Evolutionary conservation across 208 protist species (phyloP), one percentile per base, ranked within the genome.

Genomic region (Leishmania turanica): DNA sequence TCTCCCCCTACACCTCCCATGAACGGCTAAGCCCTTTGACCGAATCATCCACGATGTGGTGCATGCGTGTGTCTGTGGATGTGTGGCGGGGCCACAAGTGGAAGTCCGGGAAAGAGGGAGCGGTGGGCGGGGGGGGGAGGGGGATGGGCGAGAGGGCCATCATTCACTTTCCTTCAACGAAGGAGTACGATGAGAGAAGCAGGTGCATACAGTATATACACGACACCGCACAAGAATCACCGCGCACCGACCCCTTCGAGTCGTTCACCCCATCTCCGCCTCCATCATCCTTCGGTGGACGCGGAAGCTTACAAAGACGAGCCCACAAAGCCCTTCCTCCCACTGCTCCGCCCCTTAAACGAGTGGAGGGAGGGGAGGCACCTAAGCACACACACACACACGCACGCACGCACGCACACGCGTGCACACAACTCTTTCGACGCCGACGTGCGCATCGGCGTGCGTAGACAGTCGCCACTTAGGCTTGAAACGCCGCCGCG

Each of bases 31-130:
- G 3, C 27, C 19, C 24, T 62, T 62, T n/a, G 9, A n/a, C 21
- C 24, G 24, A n/a, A 31, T 62, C 56, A 62, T n/a, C 56, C 24
- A 62, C 21, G 21, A n/a, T n/a, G 56, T 17, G 7, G 56, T 62
- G 6, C 56, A 62, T 62, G 56, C 6, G 56, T 80, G 42, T 83
- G 15, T 79, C 49, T 77, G 60, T 78, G 64, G 77, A 47, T 76
- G 72, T 69, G 75, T 62, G 58, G 40, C 54, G 27, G 19, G n/a
- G 75, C 56, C 6, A 13, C 5, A 9, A 56, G 40, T 13, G 7
- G 21, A 42, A 54, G 56, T 37, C 34, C 5, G 62, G 15, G 3
- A 68, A 68, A 2, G 27, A 40, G 31, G 62, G 62, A 68, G 62
- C 15, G 62, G 31, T 17, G 13, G 31, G 15, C 13, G 31, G 31